Base-by-base conservation (phyloP, 2,329 filamentous ascomycete species). In the Microsporum ferrugineum region DNA sequence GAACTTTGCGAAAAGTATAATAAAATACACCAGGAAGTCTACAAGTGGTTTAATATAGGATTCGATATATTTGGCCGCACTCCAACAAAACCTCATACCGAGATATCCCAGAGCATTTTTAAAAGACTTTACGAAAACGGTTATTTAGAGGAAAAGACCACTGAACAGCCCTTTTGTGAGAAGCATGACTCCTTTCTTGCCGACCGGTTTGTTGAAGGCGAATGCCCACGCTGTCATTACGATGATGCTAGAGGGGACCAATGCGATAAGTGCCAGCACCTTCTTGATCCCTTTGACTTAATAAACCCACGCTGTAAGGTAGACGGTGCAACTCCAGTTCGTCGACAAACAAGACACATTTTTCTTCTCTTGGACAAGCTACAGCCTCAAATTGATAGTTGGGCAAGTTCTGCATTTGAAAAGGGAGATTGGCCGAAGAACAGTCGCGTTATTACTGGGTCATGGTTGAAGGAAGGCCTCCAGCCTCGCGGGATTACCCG, bases 41-140 rank as follows among this genome's bases (percentile, higher is more conserved):
- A 97, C 75, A 84, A 95, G 73, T 96, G 92, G 90, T 99, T 99
- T 78, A 85, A 91, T 71, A 92, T 97, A 70, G 86, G 83, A 62
- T 97, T 97, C 72, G 92, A 97, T 76, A 87, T 91, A 75, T 99
- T 97, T 72, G 94, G 91, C 64, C 87, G 91, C 63, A 97, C 94
- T 3, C 90, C 91, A 2, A 97, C 92, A 17, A 76, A 83, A 60
- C 84, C 94, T 69, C 94, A 97, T 76, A 96, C 91, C 27, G 84
- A 90, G 66, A 97, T 99, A 68, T 89, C 91, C 7, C 94, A 97
- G 76, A 84, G 89, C 65, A 91, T 97, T 66, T 97, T 97, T 76
- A 78, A 80, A 61, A 86, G 91, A 72, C 83, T 99, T n/a, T 82
- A 91, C 77, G 82, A 94, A 65, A 96, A 96, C 69, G 90, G 88